phyloP scores from a whole-genome alignment of 2,329 filamentous ascomycete genomes.

The Beauveria rudraprayagi region DNA sequence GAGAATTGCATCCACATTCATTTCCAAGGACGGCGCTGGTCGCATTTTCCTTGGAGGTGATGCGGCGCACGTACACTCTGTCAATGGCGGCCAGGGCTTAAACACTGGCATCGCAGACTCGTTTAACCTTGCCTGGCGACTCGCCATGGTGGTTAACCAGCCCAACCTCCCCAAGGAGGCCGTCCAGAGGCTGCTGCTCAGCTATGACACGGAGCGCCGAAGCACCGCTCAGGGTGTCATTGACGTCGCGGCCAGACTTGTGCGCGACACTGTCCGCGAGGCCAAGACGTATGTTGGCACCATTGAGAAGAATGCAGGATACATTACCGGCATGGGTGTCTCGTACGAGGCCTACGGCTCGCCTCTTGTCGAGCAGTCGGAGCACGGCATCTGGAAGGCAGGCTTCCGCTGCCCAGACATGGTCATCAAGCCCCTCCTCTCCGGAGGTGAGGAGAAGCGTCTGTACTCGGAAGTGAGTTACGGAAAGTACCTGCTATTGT shows the following conservation, averaged over 20 bases:
- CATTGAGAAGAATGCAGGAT: slow-evolving; percentile 39
- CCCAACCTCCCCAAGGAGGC: slow-evolving; percentile 16
- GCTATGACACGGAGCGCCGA: slow-evolving; percentile 37
- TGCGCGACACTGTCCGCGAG: slow-evolving; percentile 34
- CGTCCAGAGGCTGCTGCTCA: slow-evolving; percentile 25
- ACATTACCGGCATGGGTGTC: slow-evolving; percentile 40
- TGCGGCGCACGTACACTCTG: slow-evolving; percentile 48
- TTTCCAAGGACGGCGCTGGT: slow-evolving; percentile 31
- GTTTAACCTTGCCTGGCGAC: slow-evolving; percentile 46
- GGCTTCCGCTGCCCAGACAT: slow-evolving; percentile 32
- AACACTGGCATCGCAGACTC: slow-evolving; percentile 52
- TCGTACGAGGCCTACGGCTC: slow-evolving; percentile 29
- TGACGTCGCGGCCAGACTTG: slow-evolving; percentile 37
- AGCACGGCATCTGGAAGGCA: slow-evolving; percentile 29
- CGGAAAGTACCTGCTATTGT: slow-evolving; percentile 24
- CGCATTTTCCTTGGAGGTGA: slow-evolving; percentile 47
- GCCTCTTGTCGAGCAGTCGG: slow-evolving; percentile 25
- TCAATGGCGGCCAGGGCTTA: slow-evolving; percentile 49
- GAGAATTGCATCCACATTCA: slow-evolving; percentile 30
- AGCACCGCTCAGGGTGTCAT: slow-evolving; percentile 37
- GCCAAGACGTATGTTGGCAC: slow-evolving; percentile 39
- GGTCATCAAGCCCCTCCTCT: slow-evolving; percentile 15
- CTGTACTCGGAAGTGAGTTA: slow-evolving; percentile 26
- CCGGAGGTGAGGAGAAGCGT: slow-evolving; percentile 15
- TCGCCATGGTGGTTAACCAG: slow-evolving; percentile 25